Evolutionary conservation across 805 yeast genomes (phyloP), one percentile per base, ranked within the genome.

Genomic region (Lipomyces sp.): DNA sequence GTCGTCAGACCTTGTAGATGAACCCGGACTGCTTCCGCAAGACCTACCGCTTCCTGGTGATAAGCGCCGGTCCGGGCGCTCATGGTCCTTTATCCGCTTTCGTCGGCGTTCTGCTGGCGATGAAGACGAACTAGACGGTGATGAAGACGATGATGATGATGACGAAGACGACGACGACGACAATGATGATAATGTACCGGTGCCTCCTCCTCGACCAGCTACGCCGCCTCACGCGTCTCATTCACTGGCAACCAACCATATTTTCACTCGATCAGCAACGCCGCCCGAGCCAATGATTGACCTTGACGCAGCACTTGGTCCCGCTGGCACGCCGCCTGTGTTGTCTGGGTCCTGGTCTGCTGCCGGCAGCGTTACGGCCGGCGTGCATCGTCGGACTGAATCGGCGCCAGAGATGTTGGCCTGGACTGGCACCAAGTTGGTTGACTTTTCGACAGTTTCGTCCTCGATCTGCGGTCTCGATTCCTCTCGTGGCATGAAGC

Each of bases 271-370:
- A 8, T 57, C 69, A 7, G 64, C 66, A 45, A 62, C 73, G n/a
- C 24, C 24, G 24, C 87, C 87, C 0, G 85, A 84, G 70, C 87
- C 88, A 1, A 78, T 83, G 32, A 86, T 86, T 32, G 87, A 86
- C 69, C 74, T 86, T 58, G 88, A 86, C 67, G 82, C 83, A 35
- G 87, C 86, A 10, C 77, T 83, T 32, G 82, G 80, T 53, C 74
- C 80, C 18, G 71, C 71, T 57, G 73, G 75, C 60, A 76, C 77
- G 59, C 79, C 79, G 8, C 65, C 71, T 8, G 29, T 64, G 32
- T 53, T 59, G 15, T 59, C 69, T 18, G 71, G 65, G 10, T 37
- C 62, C 18, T 59, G 64, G 64, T 50, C 58, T 42, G 33, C 64
- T 57, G 55, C 18, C 34, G 53, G 64, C 48, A 32, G 66, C 10